These are phyloP conservation scores for Spathaspora passalidarum DNA, from an alignment of 805 yeast species.

Conservation along the genomic window DNA sequence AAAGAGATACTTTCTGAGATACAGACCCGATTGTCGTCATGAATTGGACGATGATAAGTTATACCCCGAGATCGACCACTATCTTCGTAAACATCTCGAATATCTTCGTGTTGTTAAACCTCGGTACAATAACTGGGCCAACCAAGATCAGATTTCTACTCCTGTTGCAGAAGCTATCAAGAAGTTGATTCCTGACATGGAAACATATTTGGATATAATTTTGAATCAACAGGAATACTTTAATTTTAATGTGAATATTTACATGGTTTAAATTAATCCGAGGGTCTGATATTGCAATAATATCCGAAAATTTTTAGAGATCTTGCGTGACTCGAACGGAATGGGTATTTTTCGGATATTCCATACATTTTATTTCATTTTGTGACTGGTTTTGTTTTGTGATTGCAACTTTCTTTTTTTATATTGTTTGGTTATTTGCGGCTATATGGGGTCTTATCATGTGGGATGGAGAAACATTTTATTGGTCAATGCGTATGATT, in stretches of 20 bases:
- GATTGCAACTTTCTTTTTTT: not conserved
- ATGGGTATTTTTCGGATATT: not conserved
- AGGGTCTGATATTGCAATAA: not conserved
- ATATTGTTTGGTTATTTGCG: not conserved
- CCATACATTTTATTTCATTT: too few relatives aligned
- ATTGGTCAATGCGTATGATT: too few relatives aligned
- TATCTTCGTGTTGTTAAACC: constrained; percentile 2
- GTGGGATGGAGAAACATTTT: too few relatives aligned
- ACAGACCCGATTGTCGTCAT: not conserved
- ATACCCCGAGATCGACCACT: not conserved
- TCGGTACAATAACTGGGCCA: not conserved
- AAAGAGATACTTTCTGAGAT: not conserved
- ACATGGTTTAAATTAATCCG: constrained; percentile 6
- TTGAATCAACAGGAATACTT: constrained; percentile 2
- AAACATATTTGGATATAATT: constrained; percentile 4
- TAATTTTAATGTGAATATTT: constrained; percentile 5
- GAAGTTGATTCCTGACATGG: constrained; percentile 2
- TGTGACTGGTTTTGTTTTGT: not conserved
- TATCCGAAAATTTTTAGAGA: not conserved
- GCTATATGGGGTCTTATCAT: too few relatives aligned
- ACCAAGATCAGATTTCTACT: not conserved
- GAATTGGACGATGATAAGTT: not conserved
- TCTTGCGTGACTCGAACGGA: not conserved
- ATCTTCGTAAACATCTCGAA: constrained; percentile 6
- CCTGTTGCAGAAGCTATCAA: constrained; percentile 2